These are phyloP conservation scores for Zoysia matrella DNA, from an alignment of 202 grass and related monocot genomes.

Conservation along the genomic window DNA sequence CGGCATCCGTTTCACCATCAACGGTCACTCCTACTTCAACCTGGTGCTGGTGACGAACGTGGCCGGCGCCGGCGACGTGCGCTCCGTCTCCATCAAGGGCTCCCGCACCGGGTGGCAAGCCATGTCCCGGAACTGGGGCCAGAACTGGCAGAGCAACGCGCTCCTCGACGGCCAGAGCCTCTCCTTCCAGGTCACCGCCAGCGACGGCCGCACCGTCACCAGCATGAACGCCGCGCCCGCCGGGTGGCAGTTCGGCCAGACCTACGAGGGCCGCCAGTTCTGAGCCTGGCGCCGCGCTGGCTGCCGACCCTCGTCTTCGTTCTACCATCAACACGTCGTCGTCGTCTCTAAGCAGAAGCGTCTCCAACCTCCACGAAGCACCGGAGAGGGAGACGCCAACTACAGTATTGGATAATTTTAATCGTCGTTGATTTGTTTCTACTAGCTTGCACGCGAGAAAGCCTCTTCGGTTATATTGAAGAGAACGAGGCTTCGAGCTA, in stretches of 20 bases:
- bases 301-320: no score
- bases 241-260: conserved; percentile 87
- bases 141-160: no score
- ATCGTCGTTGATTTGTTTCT: conserved; percentile 6
- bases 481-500: conserved; percentile 46
- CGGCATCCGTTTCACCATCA: conserved; percentile 33
- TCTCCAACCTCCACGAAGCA: neutral
- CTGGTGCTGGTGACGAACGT: no score
- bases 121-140: no score
- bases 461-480: conserved; percentile 53
- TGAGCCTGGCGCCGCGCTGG: neutral
- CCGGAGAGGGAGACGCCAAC: neutral
- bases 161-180: no score
- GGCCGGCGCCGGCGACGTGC: no score
- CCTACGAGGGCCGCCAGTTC: conserved; percentile 78
- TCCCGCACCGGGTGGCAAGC: no score
- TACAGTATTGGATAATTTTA: neutral
- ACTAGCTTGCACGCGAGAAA: conserved; percentile 11
- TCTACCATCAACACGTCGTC: no score
- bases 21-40: no score
- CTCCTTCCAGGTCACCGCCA: neutral
- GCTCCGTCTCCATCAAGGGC: no score
- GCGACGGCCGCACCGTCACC: conserved; percentile 73
- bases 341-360: neutral
- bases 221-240: conserved; percentile 63